Conservation (phyloP, 139 green algal species). For the Auxenochlorella pyrenoidosa region DNA sequence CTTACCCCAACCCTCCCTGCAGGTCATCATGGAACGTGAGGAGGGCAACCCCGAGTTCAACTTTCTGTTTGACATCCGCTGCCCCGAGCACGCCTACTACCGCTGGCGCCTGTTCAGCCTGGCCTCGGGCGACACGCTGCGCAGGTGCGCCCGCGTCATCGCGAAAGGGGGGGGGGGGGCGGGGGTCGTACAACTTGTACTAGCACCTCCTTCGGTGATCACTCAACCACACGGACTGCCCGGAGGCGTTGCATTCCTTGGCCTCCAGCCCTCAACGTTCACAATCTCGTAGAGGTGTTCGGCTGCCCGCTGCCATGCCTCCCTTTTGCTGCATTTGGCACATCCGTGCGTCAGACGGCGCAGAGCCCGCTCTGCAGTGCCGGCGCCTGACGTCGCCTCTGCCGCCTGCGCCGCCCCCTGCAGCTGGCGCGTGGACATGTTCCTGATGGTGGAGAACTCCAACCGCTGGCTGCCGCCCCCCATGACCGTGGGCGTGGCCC, state of each 20-base stretch:
- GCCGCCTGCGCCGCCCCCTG: constrained; percentile 32
- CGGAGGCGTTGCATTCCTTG: too few relatives aligned
- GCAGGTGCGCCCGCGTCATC: constrained; percentile 27
- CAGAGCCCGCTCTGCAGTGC: too few relatives aligned
- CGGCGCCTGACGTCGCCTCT: too few relatives aligned
- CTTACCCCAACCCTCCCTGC: neutral
- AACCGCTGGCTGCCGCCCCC: constrained; percentile 61
- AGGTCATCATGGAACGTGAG: constrained; percentile 87
- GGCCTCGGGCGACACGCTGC: constrained; percentile 59
- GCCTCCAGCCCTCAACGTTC: too few relatives aligned
- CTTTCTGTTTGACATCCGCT: constrained; percentile 90
- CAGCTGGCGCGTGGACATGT: constrained; percentile 93
- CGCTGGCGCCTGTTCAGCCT: constrained; percentile 87
- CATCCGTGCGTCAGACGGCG: too few relatives aligned
- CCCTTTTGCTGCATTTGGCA: too few relatives aligned
- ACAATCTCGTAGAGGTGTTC: too few relatives aligned
- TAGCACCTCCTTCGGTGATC: too few relatives aligned
- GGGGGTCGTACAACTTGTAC: too few relatives aligned
- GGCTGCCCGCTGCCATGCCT: too few relatives aligned
- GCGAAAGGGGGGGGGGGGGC: too few relatives aligned
- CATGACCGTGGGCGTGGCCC: constrained; percentile 45
- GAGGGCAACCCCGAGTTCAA: constrained; percentile 81
- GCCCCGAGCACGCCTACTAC: constrained; percentile 93
- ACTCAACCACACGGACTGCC: too few relatives aligned
- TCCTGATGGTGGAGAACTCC: constrained; percentile 86